Evolutionary conservation across 1,284 basidiomycete genomes (phyloP), one percentile per base, ranked within the genome.

Genomic region (Irpex sp.): DNA sequence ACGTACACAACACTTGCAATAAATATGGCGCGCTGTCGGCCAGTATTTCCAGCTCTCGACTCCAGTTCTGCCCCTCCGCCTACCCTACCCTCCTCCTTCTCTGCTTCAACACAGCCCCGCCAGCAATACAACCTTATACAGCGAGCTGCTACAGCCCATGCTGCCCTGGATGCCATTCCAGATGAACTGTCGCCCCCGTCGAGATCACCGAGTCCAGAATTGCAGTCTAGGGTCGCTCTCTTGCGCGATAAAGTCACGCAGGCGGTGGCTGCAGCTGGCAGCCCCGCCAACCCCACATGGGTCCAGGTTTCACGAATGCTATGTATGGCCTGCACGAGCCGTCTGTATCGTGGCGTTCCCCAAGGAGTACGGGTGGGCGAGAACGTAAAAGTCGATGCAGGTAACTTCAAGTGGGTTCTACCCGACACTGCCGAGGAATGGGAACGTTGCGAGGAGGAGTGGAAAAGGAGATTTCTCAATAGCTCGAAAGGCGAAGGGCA

Each of bases 211-310:
- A 57, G 55, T 2, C 61, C 61, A 15, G 31, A 5, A 43, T 50
- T 26, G 8, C 19, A 43, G 35, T 31, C 61, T 19, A 43, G 56
- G n/a, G n/a, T 31, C n/a, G 36, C 51, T 15, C 8, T 35, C 8
- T 31, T 62, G 8, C 47, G 33, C 35, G 47, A 37, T 5, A 57
- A 56, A 36, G 17, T 61, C 31, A 15, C 19, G 54, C 53, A 56
- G 26, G 61, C 56, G n/a, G 46, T 62, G 9, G n/a, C 49, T 8
- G 36, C 50, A 19, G 61, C 61, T 51, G 56, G 56, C 26, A 69
- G 72, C 53, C 63, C 72, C 1, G 63, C 70, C 5, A 62, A 71
- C 57, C 69, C 73, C 21, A 74, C 71, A 60, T 74, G 73, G 73
- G 68, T 63, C 13, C 68, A 70, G 53, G 69, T 74, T 21, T 61